Conservation (phyloP, 2,329 filamentous ascomycete genomes). For the Phaeosphaeria sp. region DNA sequence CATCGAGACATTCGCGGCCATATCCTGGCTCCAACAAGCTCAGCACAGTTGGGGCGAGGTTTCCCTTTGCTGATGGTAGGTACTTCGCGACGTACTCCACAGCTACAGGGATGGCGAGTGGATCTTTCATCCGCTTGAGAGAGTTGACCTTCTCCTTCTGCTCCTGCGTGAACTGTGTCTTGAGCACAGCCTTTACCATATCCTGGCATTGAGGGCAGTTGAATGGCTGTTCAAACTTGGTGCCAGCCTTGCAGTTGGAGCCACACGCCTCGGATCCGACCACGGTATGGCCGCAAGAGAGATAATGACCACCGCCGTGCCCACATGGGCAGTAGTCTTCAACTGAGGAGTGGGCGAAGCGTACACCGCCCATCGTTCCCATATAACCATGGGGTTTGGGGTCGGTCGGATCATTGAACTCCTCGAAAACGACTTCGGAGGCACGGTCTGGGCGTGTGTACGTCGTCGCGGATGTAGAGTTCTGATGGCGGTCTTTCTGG, state of each 20-base stretch:
- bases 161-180: conserved; percentile 1
- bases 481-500: background rate
- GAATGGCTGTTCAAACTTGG: conserved; percentile 4
- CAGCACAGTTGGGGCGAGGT: conserved; percentile 11
- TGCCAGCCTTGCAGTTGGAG: conserved; percentile 11
- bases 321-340: conserved; percentile 7
- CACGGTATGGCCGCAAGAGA: conserved; percentile 23
- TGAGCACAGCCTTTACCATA: conserved; percentile 4
- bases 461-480: background rate
- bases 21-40: background rate
- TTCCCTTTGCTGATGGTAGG: conserved; percentile 1
- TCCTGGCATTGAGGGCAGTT: conserved; percentile 14
- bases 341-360: background rate
- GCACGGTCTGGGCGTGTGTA: background rate
- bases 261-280: conserved; percentile 12
- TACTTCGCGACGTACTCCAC: conserved; percentile 8
- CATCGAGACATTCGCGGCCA: conserved; percentile 5
- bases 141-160: background rate
- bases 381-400: conserved; percentile 17
- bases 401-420: conserved; percentile 6
- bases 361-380: conserved; percentile 14
- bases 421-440: conserved; percentile 14
- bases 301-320: conserved; percentile 8
- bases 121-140: background rate
- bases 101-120: background rate